Evolutionary conservation across 2,329 filamentous ascomycete species (phyloP).

Genomic region (Pseudogymnoascus sp.): DNA sequence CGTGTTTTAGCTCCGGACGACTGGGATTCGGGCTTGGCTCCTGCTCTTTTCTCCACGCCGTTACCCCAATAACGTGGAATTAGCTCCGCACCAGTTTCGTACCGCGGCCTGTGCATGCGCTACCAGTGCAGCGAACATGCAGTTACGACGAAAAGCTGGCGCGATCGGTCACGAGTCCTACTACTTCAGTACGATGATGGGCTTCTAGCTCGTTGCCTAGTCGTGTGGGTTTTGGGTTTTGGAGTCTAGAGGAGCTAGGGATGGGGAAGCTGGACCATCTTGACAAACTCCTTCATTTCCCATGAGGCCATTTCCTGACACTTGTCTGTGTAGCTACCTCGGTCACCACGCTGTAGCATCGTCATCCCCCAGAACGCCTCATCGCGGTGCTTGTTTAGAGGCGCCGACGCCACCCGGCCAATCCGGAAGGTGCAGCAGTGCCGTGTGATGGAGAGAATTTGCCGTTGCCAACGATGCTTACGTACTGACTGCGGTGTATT

Average conservation of each 20-base stretch:
- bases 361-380: not conserved
- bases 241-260: not conserved
- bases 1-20: not conserved
- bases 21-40: not conserved
- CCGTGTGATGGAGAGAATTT: not conserved
- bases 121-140: not conserved
- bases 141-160: not conserved
- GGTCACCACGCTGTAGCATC: not conserved
- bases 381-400: not conserved
- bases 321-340: not conserved
- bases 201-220: not conserved
- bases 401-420: not conserved
- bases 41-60: not conserved
- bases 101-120: not conserved
- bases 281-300: not conserved
- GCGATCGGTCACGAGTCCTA: not conserved
- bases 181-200: not conserved
- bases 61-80: constrained; percentile 7
- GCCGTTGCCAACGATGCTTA: not conserved
- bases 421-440: not conserved
- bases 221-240: too few relatives aligned
- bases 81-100: not conserved
- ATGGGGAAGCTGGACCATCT: not conserved
- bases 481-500: not conserved
- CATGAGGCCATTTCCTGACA: not conserved